Conservation (phyloP, 768 basidiomycete genomes). For the Panaeolus cyanescens region DNA sequence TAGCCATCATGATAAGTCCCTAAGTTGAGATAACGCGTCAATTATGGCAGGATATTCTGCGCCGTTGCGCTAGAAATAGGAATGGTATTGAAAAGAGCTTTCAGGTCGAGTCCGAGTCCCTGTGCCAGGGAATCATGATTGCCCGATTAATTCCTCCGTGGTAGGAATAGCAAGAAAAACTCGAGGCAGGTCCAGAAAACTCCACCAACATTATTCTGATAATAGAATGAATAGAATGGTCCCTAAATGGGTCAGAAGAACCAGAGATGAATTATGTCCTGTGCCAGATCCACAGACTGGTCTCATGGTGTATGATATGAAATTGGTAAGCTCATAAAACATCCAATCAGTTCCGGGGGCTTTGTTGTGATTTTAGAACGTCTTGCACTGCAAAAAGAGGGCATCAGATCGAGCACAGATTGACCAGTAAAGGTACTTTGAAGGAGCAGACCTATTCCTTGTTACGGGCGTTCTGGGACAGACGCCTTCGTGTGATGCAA, state of each 20-base stretch:
- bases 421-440: too few species aligned
- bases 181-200: neutral
- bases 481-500: neutral
- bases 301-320: neutral
- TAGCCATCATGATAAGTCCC: neutral
- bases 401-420: neutral
- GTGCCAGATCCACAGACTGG: neutral
- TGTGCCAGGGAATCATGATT: neutral
- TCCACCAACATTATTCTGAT: neutral
- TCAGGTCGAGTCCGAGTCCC: too few species aligned
- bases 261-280: neutral
- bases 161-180: neutral
- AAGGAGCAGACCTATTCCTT: neutral
- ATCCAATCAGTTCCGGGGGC: neutral
- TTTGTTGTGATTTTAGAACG: neutral
- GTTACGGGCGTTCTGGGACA: neutral
- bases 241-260: neutral
- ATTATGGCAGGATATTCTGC: neutral
- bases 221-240: neutral
- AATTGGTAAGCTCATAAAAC: neutral
- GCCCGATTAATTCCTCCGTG: constrained; percentile 1
- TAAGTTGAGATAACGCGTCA: neutral
- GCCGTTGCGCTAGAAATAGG: neutral
- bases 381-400: neutral
- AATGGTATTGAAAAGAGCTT: neutral